Base-by-base conservation (phyloP, 1,139 yeast genomes). In the Kurtzmaniella quercitrusa region DNA sequence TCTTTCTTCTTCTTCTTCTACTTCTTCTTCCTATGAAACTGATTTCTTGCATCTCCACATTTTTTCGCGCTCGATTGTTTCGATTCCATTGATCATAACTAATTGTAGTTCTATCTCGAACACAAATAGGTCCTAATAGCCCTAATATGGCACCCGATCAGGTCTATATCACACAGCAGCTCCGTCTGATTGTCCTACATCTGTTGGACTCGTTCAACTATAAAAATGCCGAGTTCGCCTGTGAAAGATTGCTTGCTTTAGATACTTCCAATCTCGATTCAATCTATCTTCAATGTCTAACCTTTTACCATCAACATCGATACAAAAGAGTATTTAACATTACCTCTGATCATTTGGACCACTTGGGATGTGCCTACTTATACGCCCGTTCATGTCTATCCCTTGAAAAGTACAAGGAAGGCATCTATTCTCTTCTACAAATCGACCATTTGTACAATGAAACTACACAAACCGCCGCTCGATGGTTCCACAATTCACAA, bases 201-300 rank as follows among this genome's bases (percentile, higher is more conserved):
- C 78, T 86, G 14, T 62, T 89, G 37, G 96, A 89, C 56, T 77
- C 78, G 47, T 88, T 83, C 56, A 74, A 86, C 54, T 68, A 79
- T 43, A 65, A 70, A 18, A 84, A 87, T 43, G 95, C 96, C 2
- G 89, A 82, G 59, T 86, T 89, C 65, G 86, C 93, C 11, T 77
- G 87, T 31, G 96, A 89, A 56, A 70, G 94, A 50, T 67, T 88
- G 27, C 57, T 85, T 23, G 89, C 93, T 1, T 66, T 68, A 42
- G 75, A 75, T 46, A 66, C 73, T 4, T 56, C 59, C 21, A 70
- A 80, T 53, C 59, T 73, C 3, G 85, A 82, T 44, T 73, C 86
- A 11, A 57, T 76, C 9, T 83, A 85, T 57, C 65, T 89, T 38
- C 79, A 82, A 59, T 86, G 85, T 25, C 64, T 83, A 34, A 81